These are phyloP conservation scores for Agrocybe pediades DNA, from an alignment of 768 basidiomycete genomes.

Conservation along the genomic window DNA sequence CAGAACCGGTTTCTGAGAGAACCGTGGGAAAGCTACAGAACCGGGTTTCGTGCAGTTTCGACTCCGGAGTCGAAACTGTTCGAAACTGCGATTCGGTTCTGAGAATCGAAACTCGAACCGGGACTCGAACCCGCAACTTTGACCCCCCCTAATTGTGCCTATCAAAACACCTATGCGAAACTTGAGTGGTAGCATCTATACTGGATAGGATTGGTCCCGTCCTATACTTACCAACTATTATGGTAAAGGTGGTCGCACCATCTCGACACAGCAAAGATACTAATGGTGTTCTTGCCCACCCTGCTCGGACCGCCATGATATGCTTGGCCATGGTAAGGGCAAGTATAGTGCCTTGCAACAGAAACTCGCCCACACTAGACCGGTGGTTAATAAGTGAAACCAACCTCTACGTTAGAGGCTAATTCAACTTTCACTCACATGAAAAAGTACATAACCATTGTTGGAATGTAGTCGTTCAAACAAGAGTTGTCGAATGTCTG, in stretches of 20 bases:
- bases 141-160: too few relatives aligned
- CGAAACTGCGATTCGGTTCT: too few relatives aligned
- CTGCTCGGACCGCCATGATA: conserved; percentile 13
- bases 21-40: too few relatives aligned
- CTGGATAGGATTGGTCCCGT: background rate
- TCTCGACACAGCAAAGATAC: conserved; percentile 16
- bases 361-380: conserved; percentile 14
- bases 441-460: conserved; percentile 13
- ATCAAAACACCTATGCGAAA: conserved; percentile 15
- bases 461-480: conserved; percentile 10
- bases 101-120: too few relatives aligned
- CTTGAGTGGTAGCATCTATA: background rate
- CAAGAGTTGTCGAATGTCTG: conserved; percentile 15
- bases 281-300: conserved; percentile 17
- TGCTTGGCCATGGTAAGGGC: conserved; percentile 19
- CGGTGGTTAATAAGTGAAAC: background rate
- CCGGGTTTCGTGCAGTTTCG: too few relatives aligned
- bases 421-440: conserved; percentile 1
- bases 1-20: too few relatives aligned
- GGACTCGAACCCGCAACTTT: too few relatives aligned
- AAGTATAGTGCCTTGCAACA: conserved; percentile 15
- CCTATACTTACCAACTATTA: conserved; percentile 11
- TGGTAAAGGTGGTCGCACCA: conserved; percentile 10
- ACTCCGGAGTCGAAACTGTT: too few relatives aligned
- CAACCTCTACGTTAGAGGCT: background rate